These are phyloP conservation scores for Ramaria sp. DNA, from an alignment of 768 basidiomycete species.

Conservation along the genomic window DNA sequence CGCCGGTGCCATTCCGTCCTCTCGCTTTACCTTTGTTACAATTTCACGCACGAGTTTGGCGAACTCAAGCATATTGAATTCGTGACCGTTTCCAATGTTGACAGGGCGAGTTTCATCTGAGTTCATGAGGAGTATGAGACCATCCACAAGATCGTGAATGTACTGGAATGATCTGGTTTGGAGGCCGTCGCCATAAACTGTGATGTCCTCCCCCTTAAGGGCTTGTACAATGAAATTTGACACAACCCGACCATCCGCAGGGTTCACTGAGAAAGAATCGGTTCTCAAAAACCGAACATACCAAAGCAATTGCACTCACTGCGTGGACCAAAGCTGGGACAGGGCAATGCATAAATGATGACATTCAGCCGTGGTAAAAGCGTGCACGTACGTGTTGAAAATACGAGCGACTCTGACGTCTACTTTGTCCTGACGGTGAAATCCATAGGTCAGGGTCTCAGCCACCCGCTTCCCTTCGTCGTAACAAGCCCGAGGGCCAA, in stretches of 20 bases:
- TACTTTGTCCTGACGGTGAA: slow-evolving; percentile 87
- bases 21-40: slow-evolving; percentile 85
- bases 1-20: slow-evolving; percentile 50
- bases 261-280: slow-evolving; percentile 59
- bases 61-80: slow-evolving; percentile 93
- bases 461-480: slow-evolving; percentile 99
- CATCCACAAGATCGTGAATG: slow-evolving; percentile 95
- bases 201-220: slow-evolving; percentile 91
- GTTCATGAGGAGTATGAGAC: slow-evolving; percentile 91
- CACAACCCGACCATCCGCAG: slow-evolving; percentile 92
- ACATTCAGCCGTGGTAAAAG: neutral
- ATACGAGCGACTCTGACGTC: slow-evolving; percentile 96
- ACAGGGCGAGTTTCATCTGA: slow-evolving; percentile 86
- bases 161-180: slow-evolving; percentile 98
- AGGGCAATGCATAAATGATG: too few relatives aligned
- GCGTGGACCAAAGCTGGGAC: slow-evolving; percentile 37
- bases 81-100: slow-evolving; percentile 93
- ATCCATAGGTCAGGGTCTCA: slow-evolving; percentile 95
- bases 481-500: slow-evolving; percentile 97
- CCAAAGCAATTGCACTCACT: slow-evolving; percentile 34
- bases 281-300: slow-evolving; percentile 17
- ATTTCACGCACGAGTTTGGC: slow-evolving; percentile 86
- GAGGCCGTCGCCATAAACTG: slow-evolving; percentile 87
- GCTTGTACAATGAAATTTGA: slow-evolving; percentile 99
- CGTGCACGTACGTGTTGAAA: slow-evolving; percentile 79